Conservation (phyloP, 2,329 filamentous ascomycete species). For the Talaromyces sp. region DNA sequence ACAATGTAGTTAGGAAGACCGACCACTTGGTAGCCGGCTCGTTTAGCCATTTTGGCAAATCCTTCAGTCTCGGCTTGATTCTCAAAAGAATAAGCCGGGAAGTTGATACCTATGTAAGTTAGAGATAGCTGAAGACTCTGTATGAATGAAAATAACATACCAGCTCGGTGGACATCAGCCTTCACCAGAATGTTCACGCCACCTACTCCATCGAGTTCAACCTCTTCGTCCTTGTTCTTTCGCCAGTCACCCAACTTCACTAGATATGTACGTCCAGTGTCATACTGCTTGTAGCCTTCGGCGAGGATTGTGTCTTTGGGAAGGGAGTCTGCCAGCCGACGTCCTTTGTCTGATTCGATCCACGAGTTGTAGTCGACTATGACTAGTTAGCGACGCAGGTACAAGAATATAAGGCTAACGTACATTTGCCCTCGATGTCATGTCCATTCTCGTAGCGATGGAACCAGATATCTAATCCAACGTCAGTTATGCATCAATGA, state of each 20-base stretch:
- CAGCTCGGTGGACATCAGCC: slow-evolving; percentile 92
- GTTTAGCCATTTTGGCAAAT: slow-evolving; percentile 97
- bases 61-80: slow-evolving; percentile 99
- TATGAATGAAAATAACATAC: slow-evolving; percentile 48
- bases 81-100: slow-evolving; percentile 93
- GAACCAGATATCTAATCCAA: slow-evolving; percentile 86
- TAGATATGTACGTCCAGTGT: slow-evolving; percentile 88
- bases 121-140: neutral
- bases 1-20: slow-evolving; percentile 97
- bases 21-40: slow-evolving; percentile 86
- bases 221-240: slow-evolving; percentile 84
- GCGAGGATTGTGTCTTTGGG: slow-evolving; percentile 79
- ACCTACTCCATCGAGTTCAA: slow-evolving; percentile 90
- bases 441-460: slow-evolving; percentile 75
- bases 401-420: slow-evolving; percentile 31
- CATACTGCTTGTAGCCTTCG: slow-evolving; percentile 92
- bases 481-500: slow-evolving; percentile 20
- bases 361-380: slow-evolving; percentile 98
- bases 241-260: slow-evolving; percentile 88
- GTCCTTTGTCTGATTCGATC: slow-evolving; percentile 85
- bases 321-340: slow-evolving; percentile 67
- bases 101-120: slow-evolving; percentile 74
- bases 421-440: slow-evolving; percentile 94
- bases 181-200: slow-evolving; percentile 98
- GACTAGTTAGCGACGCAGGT: neutral